Percentiles rank a stretch among this genome's conserved stretches.
phyloP scores from a whole-genome alignment of 169 alveolate genomes.

The Eimeria necatrix region DNA sequence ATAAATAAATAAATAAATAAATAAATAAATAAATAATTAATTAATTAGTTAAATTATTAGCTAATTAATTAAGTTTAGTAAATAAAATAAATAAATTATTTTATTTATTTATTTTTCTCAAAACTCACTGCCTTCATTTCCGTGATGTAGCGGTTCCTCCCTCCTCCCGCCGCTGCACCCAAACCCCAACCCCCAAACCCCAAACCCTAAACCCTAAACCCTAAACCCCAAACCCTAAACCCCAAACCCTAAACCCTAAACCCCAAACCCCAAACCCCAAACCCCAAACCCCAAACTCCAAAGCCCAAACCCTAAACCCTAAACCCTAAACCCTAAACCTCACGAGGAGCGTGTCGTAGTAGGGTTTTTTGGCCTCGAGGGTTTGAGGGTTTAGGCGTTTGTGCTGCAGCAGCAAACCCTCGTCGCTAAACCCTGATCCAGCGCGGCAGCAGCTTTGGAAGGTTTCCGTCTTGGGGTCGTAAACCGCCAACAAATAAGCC shows the following conservation, averaged over 20 bases:
- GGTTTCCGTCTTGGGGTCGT: slow-evolving; percentile 95
- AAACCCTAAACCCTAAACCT: neutral
- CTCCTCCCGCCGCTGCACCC: slow-evolving; percentile 48
- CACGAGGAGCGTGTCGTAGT: no score
- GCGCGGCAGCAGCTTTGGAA: slow-evolving; percentile 97
- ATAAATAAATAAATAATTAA: no score
- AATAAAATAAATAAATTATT: neutral
- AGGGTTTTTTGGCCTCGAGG: slow-evolving; percentile 29
- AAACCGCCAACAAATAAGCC: slow-evolving; percentile 97
- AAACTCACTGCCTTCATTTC: slow-evolving; percentile 21
- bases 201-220: slow-evolving; percentile 22
- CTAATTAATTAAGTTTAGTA: no score
- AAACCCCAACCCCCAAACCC: neutral
- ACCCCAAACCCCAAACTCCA: no score
- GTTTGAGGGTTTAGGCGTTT: no score
- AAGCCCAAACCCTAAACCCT: neutral
- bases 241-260: neutral
- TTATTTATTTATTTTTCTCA: neutral
- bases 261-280: no score
- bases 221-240: slow-evolving; percentile 12
- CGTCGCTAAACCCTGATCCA: slow-evolving; percentile 98
- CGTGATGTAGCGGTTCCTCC: neutral
- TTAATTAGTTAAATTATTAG: no score
- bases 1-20: no score
- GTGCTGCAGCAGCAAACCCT: slow-evolving; percentile 89